Evolutionary conservation across 2,329 filamentous ascomycete genomes (phyloP), one percentile per base, ranked within the genome.

Genomic region (Xylariales sp.): DNA sequence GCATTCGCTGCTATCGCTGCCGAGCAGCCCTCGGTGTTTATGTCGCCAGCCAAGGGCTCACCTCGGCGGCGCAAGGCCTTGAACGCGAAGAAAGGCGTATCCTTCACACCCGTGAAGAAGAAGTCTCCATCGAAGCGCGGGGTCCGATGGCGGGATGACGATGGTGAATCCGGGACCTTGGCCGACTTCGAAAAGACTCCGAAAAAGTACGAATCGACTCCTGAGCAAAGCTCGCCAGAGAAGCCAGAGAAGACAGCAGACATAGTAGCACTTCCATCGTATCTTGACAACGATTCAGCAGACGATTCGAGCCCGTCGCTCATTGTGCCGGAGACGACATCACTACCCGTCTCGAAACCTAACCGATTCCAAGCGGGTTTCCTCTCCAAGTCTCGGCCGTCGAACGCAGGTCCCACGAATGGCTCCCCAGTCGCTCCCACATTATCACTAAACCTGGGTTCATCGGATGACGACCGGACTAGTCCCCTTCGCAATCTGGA

Each of bases 111-210:
- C 0, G 82, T 83, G 47, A 95, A 87, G 64, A 82, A 86, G 65
- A 84, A 83, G 62, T 74, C 78, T 8, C 78, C 82, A 1, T 60
- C 68, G 42, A 88, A 88, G 63, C 79, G 90, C 46, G 83, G 76
- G 33, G 91, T 98, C 5, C 80, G 91, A 49, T 98, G 93, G 93
- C 82, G 88, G 44, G 89, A 95, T 55, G 93, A 97, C 54, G 88
- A 79, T 56, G 69, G 84, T 2, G 85, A 94, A 56, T 81, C 91
- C 38, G 90, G 89, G 18, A 82, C 84, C 1, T 69, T 97, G 42
- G 89, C 86, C 9, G 93, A 97, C 59, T 96, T 91, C 58, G 87
- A 91, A 57, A 88, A 88, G 65, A 96, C 91, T 3, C 91, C 93
- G 1, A 78, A 89, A 60, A 86, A 83, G 57, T 62, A 75, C 7